Base-by-base conservation (phyloP, 2,329 filamentous ascomycete genomes). In the Westerdykella aurantiaca region DNA sequence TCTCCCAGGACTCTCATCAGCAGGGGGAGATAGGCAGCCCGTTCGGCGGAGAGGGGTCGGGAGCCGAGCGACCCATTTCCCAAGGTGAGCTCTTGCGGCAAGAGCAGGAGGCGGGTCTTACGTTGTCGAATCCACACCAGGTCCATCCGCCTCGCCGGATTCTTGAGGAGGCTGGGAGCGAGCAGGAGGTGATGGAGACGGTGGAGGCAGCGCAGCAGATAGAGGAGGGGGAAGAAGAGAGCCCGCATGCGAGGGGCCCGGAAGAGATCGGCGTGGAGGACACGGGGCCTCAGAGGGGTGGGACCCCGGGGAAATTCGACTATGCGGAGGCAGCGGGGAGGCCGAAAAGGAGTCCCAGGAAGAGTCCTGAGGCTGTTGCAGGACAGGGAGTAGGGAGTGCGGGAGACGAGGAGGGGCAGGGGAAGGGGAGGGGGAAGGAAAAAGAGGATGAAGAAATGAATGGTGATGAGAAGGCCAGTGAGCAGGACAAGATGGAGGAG, bases 31-130 rank as follows among this genome's bases (percentile, higher is more conserved):
- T 78, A 6, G 75, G 75, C 47, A 69, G 69, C 18, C 18, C 3
- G 18, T 21, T 21, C 6, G 61, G 66, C 23, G 60, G 61, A 25
- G 61, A 64, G 44, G 64, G 67, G 10, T 58, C 68, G 39, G 64
- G 64, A 22, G 61, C 55, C 42, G 55, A 64, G 39, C 57, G 64
- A 43, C 44, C 63, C 39, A 50, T 64, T 52, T 90, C 86, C 1
- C 88, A 95, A 67, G 88, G 88, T 38, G 88, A 94, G 66, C 74
- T 94, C 17, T 72, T 94, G 18, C 76, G 88, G n/a, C 86, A 93
- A 67, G 88, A 94, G 65, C 88, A 94, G 68, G 81, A 85, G 60
- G 85, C 86, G 1, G 86, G 86, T 31, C 81, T 91, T 13, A 83
- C 91, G 6, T 85, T 87, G 18, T 77, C 61, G 46, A 63, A 66